Evolutionary conservation across 345 rosid species (phyloP).

Genomic region (Eucalyptus erythrocorys): DNA sequence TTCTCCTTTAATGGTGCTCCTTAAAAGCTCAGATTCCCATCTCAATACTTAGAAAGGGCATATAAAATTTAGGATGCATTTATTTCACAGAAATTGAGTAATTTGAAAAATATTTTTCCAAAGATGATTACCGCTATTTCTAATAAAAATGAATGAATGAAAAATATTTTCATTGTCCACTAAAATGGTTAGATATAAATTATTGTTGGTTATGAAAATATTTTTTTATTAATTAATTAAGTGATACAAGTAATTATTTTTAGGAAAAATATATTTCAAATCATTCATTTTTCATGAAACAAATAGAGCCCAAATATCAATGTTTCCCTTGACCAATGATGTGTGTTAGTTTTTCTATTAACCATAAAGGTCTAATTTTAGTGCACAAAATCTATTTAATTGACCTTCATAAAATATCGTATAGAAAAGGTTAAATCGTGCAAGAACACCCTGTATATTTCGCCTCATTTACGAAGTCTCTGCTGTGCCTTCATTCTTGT

Average conservation of each 20-base stretch:
- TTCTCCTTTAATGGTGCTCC: background rate
- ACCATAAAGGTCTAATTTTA: background rate
- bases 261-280: background rate
- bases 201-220: background rate
- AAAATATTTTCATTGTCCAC: background rate
- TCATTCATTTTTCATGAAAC: background rate
- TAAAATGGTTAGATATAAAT: background rate
- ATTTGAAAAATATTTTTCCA: background rate
- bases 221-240: background rate
- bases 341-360: background rate
- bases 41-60: background rate
- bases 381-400: background rate
- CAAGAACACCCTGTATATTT: background rate
- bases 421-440: background rate
- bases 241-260: background rate
- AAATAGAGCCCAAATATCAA: background rate
- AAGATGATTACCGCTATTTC: background rate
- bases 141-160: background rate
- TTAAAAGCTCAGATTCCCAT: background rate
- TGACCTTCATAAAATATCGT: background rate
- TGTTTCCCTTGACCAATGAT: background rate
- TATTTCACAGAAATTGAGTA: background rate
- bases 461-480: background rate
- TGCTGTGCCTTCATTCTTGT: background rate
- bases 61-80: background rate